A percentile compares a stretch with the other conserved stretches of the same genome.
These are phyloP conservation scores for Castanopsis chinensis DNA, from an alignment of 306 rosid genomes.

Conservation along the genomic window DNA sequence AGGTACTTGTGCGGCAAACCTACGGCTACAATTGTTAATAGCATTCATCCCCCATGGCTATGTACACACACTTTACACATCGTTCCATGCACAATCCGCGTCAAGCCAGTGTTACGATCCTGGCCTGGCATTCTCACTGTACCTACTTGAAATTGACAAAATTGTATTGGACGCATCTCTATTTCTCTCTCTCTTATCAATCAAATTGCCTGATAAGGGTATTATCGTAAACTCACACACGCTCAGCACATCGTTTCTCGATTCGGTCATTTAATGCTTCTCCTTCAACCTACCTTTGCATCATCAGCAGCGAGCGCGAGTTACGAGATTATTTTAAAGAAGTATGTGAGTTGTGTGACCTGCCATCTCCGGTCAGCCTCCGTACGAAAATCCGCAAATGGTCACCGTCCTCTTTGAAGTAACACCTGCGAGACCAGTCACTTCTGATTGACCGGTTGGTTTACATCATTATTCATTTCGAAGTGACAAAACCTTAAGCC, in stretches of 20 bases:
- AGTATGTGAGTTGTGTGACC: conserved; percentile 14
- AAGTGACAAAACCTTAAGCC: conserved; percentile 85
- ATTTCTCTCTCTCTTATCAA: background rate
- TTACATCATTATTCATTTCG: conserved; percentile 35
- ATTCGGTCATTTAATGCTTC: conserved; percentile 23
- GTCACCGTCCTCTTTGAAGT: background rate
- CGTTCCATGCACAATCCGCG: too few relatives aligned
- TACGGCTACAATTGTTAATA: too few relatives aligned
- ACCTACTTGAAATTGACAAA: background rate
- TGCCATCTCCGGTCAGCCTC: conserved; percentile 38
- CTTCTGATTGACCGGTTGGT: conserved; percentile 48
- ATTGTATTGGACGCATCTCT: background rate
- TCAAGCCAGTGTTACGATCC: background rate
- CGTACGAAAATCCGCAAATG: conserved; percentile 22
- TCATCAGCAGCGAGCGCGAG: conserved; percentile 21
- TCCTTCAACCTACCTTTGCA: conserved; percentile 25
- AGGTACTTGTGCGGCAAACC: too few relatives aligned
- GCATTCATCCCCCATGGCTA: too few relatives aligned
- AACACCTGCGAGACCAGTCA: conserved; percentile 33
- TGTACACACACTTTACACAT: too few relatives aligned
- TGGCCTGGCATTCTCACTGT: background rate
- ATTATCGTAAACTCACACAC: background rate
- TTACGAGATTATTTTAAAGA: conserved; percentile 4
- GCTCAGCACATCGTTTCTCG: conserved; percentile 26
- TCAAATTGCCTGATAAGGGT: background rate